Percentiles rank a stretch among this genome's conserved stretches.
These are phyloP conservation scores for Scutellaria minor DNA, from an alignment of 257 asterid species.

Conservation along the genomic window DNA sequence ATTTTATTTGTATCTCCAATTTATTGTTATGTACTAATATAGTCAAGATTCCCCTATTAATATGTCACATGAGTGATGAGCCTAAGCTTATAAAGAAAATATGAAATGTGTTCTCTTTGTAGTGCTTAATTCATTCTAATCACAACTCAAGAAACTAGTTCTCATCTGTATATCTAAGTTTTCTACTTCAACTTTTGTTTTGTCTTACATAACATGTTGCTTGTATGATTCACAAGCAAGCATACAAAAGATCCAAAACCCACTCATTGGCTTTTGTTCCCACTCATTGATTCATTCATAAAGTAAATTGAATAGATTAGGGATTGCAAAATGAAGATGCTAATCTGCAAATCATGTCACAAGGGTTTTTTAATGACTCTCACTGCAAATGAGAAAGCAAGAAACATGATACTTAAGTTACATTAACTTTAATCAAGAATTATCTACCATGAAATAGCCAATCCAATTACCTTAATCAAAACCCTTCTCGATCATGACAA, in stretches of 20 bases:
- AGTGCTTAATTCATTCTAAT: too few relatives aligned
- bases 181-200: neutral
- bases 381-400: neutral
- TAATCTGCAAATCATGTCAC: conserved; percentile 9
- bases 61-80: neutral
- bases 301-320: neutral
- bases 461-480: conserved; percentile 3
- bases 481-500: neutral
- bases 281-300: neutral
- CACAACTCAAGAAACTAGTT: too few relatives aligned
- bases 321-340: neutral
- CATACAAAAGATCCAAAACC: neutral
- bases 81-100: too few relatives aligned
- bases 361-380: neutral
- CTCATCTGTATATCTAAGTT: neutral
- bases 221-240: neutral
- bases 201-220: neutral
- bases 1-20: neutral
- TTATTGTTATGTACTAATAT: conserved; percentile 21
- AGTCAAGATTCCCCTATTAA: neutral
- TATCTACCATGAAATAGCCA: conserved; percentile 16
- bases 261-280: too few relatives aligned
- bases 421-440: too few relatives aligned
- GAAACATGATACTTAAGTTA: neutral
- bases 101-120: too few relatives aligned